Evolutionary conservation across 805 yeast species (phyloP).

Genomic region (Wickerhamiella siamensis): DNA sequence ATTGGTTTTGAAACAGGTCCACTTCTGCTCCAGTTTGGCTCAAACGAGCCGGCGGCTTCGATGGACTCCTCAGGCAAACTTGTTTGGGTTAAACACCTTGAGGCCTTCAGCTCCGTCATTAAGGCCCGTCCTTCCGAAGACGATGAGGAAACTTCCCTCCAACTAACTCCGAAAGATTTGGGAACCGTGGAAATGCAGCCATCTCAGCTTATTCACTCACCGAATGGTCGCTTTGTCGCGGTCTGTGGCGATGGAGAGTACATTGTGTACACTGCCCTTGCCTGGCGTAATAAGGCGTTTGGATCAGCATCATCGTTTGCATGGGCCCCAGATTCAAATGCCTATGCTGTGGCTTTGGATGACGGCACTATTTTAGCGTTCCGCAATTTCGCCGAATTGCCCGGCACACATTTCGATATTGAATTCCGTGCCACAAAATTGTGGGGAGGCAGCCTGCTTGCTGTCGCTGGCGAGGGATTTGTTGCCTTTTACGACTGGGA

Average conservation of each 20-base stretch:
- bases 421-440: slow-evolving; percentile 57
- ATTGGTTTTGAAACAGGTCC: slow-evolving; percentile 93
- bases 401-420: slow-evolving; percentile 47
- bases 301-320: slow-evolving; percentile 84
- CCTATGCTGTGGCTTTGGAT: slow-evolving; percentile 70
- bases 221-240: slow-evolving; percentile 93
- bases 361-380: slow-evolving; percentile 50
- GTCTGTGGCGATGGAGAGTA: slow-evolving; percentile 98
- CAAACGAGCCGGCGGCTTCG: slow-evolving; percentile 84
- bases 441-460: slow-evolving; percentile 79
- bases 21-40: slow-evolving; percentile 77
- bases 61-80: slow-evolving; percentile 89
- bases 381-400: slow-evolving; percentile 73
- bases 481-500: slow-evolving; percentile 93
- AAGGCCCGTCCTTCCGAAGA: slow-evolving; percentile 43
- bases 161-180: slow-evolving; percentile 72
- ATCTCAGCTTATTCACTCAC: slow-evolving; percentile 73
- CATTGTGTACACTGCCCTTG: slow-evolving; percentile 87
- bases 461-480: slow-evolving; percentile 63
- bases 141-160: slow-evolving; percentile 25
- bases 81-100: slow-evolving; percentile 82
- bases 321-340: slow-evolving; percentile 87
- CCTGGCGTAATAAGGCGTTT: slow-evolving; percentile 93
- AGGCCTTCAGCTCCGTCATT: slow-evolving; percentile 70
- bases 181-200: slow-evolving; percentile 95